Evolutionary conservation across 306 rosid genomes (phyloP), one percentile per base, ranked within the genome.

Genomic region (Citrullus amarus): DNA sequence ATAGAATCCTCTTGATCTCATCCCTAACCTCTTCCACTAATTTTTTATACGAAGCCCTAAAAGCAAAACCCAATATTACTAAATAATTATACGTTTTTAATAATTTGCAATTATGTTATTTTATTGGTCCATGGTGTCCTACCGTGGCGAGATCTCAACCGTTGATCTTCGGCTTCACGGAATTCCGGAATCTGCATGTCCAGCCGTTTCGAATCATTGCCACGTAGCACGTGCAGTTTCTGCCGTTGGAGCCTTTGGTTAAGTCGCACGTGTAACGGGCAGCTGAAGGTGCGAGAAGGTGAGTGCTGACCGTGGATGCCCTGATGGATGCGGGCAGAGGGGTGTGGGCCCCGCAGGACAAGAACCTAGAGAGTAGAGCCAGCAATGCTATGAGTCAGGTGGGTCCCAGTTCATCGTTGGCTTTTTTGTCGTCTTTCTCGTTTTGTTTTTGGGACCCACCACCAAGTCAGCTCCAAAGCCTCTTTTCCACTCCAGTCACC

Each of bases 391-490:
- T 50, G 77, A 34, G 44, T 72, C 77, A 72, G 43, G 60, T 15
- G 60, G 77, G 77, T 6, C 11, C 77, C 59, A 2, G 17, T 50
- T 25, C 59, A 8, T 72, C 43, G 77, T 28, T 72, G 77, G 58
- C 43, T 0, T 72, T 20, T 70, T 72, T 71, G 58, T 71, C 58
- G 43, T 48, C 59, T 50, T 30, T 30, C 32, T 72, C 8, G 22
- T 16, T 13, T 6, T 2, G n/a, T 44, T 70, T 70, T 16, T 50
- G 58, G 77, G 77, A 50, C 77, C 77, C 60, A 72, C 60, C 8
- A 14, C 43, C 77, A 8, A 50, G 77, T 72, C 77, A 48, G 44
- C 77, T 72, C 77, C 77, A 72, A 72, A 72, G 28, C 56, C 77
- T 72, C 60, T 16, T 70, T 50, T 72, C 34, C 1, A 4, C 5